phyloP scores from a whole-genome alignment of 164 flowering plant genomes.

The Pachysandra terminalis region DNA sequence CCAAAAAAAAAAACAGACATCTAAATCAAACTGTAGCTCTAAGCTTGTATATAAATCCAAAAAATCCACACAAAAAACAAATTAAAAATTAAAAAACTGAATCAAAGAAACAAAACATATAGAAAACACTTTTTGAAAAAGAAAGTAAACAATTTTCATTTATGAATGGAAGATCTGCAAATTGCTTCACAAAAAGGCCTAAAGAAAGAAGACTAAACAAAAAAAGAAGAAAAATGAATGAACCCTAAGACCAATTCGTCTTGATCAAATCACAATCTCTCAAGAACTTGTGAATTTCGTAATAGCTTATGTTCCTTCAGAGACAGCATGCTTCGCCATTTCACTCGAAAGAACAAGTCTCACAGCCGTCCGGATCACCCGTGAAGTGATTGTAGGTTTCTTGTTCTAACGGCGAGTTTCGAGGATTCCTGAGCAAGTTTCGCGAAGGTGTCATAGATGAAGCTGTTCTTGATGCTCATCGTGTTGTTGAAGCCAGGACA shows the following conservation, averaged over 20 bases:
- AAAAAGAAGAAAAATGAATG: too few species aligned
- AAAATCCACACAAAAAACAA: too few species aligned
- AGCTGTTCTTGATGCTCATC: conserved; percentile 45
- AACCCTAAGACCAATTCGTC: background rate
- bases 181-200: too few species aligned
- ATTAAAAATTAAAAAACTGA: too few species aligned
- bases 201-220: too few species aligned
- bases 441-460: conserved; percentile 36
- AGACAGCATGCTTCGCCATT: conserved; percentile 52
- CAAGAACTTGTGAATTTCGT: conserved; percentile 28
- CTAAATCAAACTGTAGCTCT: too few species aligned
- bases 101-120: too few species aligned
- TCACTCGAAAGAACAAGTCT: conserved; percentile 49
- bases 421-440: conserved; percentile 46
- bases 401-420: conserved; percentile 44
- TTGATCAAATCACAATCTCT: background rate
- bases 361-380: conserved; percentile 54
- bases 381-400: conserved; percentile 39
- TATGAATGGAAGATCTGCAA: background rate
- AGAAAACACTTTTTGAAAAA: too few species aligned
- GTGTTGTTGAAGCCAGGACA: conserved; percentile 38
- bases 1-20: too few species aligned
- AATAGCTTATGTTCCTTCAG: conserved; percentile 52
- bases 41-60: too few species aligned
- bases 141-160: too few species aligned